phyloP scores from a whole-genome alignment of 768 basidiomycete species.

The Peribolospora baueri region DNA sequence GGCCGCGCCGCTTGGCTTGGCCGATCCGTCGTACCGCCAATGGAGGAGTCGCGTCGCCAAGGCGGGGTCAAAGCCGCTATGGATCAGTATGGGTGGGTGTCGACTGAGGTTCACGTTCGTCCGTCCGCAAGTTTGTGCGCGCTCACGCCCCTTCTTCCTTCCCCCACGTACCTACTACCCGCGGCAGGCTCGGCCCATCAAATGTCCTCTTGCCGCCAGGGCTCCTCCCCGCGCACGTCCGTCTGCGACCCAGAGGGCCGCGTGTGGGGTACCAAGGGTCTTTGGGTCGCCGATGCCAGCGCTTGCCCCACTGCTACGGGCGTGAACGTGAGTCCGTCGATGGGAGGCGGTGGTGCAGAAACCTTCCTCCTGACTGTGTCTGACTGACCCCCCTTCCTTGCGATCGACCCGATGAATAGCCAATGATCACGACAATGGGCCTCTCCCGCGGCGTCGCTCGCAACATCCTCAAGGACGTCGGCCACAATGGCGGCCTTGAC shows the following conservation, averaged over 20 bases:
- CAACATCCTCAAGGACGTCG: too few relatives aligned
- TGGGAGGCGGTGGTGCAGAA: too few relatives aligned
- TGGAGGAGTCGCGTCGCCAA: constrained; percentile 6
- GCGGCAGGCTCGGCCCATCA: too few relatives aligned
- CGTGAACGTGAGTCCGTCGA: too few relatives aligned
- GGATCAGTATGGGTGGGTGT: constrained; percentile 2
- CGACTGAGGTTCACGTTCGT: background rate
- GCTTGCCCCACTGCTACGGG: background rate
- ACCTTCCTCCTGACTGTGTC: too few relatives aligned
- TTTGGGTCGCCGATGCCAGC: constrained; percentile 17
- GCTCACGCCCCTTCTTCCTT: constrained; percentile 6
- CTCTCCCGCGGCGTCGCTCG: too few relatives aligned
- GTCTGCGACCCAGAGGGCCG: constrained; percentile 14
- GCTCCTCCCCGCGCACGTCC: constrained; percentile 8
- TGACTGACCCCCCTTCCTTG: too few relatives aligned
- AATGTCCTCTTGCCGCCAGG: constrained; percentile 12
- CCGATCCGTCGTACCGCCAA: constrained; percentile 7
- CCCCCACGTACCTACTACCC: background rate
- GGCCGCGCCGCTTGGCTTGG: background rate
- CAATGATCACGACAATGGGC: too few relatives aligned
- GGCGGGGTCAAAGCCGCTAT: constrained; percentile 7
- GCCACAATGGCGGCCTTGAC: too few relatives aligned
- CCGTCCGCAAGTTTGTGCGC: background rate
- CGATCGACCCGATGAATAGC: too few relatives aligned
- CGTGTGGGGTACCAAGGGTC: constrained; percentile 14